Base-by-base conservation (phyloP, 352 stramenopile genomes). In the Globisporangium heterothallicum region DNA sequence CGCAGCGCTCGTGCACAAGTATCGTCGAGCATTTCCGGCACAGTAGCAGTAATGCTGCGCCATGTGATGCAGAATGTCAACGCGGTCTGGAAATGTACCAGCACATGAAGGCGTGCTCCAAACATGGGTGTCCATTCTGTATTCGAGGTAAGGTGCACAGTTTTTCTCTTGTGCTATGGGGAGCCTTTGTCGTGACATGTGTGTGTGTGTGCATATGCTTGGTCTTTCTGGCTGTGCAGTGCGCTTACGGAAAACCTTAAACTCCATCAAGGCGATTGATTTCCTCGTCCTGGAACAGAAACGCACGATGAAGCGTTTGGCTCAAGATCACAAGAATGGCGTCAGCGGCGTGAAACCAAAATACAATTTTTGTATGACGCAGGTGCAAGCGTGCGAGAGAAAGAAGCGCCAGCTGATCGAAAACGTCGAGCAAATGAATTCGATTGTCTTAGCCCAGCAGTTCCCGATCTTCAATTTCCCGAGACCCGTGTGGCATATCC, bases 381-480 rank as follows among this genome's bases (percentile, higher is more conserved):
- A 73, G 12, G 64, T 76, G n/a, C 36, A 40, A 29, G 48, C 61
- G 10, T 61, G 49, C 35, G 50, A 72, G 32, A 42, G 49, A 16
- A 72, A 67, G 44, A 64, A 62, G 14, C 16, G 44, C 12, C 49
- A 41, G 35, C 42, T 65, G 2, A 67, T 62, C 6, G 61, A 63
- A 13, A 49, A 58, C 13, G 57, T 76, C 6, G 67, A 76, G 25
- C 18, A 52, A 16, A 56, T 76, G 27, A 76, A 76, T 38, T 26
- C 49, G 12, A 44, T 61, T 4, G 67, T 66, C 7, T 27, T 73
- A n/a, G 32, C 53, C 9, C 26, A 69, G 9, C 30, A 32, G 19
- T 45, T 76, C 4, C 67, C 67, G 21, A 62, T 72, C 19, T 76
- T 76, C 55, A 76, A 76, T 29, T 76, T 76, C 47, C 64, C 67